Evolutionary conservation across 2,329 filamentous ascomycete species (phyloP).

Genomic region (Calcarisporium arbuscula): DNA sequence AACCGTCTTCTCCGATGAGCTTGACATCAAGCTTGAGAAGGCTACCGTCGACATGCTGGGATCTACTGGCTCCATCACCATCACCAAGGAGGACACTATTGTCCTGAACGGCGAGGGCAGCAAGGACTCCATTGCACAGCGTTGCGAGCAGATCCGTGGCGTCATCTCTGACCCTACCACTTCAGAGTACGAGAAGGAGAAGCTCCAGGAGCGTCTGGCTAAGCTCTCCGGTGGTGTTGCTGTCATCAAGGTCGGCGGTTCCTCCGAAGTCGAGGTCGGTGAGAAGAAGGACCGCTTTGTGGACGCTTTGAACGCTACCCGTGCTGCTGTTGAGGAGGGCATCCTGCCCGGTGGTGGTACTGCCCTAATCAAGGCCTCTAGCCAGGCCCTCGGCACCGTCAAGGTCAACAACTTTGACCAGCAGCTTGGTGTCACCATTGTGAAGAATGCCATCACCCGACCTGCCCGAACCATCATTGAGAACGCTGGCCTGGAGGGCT

Average conservation of each 20-base stretch:
- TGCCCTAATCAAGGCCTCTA: conserved; percentile 92
- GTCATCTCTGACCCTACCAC: conserved; percentile 91
- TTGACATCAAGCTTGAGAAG: conserved; percentile 99
- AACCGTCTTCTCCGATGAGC: conserved; percentile 96
- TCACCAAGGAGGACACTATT: conserved; percentile 99
- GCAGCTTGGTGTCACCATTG: conserved; percentile 93
- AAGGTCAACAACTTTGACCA: conserved; percentile 97
- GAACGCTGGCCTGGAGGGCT: conserved; percentile 94
- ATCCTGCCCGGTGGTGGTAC: conserved; percentile 98
- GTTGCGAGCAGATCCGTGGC: conserved; percentile 98
- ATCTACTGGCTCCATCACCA: conserved; percentile 95
- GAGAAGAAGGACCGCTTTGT: conserved; percentile 99
- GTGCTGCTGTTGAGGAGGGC: conserved; percentile 96
- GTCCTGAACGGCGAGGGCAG: conserved; percentile 92
- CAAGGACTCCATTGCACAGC: conserved; percentile 90
- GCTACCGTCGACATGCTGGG: conserved; percentile 92
- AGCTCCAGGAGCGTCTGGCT: conserved; percentile 98
- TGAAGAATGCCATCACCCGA: conserved; percentile 96
- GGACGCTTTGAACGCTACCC: conserved; percentile 95
- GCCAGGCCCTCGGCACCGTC: conserved; percentile 75
- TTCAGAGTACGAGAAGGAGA: conserved; percentile 99
- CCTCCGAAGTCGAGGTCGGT: conserved; percentile 95
- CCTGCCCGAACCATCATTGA: conserved; percentile 94
- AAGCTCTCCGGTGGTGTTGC: conserved; percentile 99
- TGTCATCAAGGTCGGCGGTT: conserved; percentile 97